Conservation (phyloP, 2,329 filamentous ascomycete genomes). For the Didymella keratinophila region DNA sequence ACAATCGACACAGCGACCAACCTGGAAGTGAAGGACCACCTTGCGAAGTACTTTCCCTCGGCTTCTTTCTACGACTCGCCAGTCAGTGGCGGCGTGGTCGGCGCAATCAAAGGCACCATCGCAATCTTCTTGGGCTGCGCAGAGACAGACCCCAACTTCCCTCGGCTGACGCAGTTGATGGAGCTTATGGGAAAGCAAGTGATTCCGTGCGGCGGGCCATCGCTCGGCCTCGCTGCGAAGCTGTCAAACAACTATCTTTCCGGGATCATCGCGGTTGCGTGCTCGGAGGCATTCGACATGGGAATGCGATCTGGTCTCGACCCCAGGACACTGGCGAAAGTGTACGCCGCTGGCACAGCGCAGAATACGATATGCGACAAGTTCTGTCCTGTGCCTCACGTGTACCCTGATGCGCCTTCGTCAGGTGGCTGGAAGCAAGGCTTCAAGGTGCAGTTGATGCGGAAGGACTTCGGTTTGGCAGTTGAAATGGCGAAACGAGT, state of each 20-base stretch:
- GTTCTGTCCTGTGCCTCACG: constrained; percentile 61
- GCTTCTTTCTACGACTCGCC: constrained; percentile 63
- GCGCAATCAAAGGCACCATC: constrained; percentile 61
- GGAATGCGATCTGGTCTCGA: constrained; percentile 66
- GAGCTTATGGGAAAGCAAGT: constrained; percentile 62
- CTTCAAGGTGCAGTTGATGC: constrained; percentile 68
- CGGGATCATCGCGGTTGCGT: constrained; percentile 66
- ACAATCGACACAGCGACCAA: constrained; percentile 64
- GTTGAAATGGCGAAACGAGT: constrained; percentile 63
- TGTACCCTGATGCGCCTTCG: constrained; percentile 58
- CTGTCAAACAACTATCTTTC: constrained; percentile 69
- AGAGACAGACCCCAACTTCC: constrained; percentile 55
- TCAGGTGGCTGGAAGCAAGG: constrained; percentile 61
- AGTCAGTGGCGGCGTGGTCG: constrained; percentile 62
- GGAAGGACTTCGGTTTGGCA: constrained; percentile 65
- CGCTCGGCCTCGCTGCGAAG: constrained; percentile 66
- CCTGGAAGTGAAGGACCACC: constrained; percentile 55
- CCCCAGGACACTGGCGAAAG: constrained; percentile 60
- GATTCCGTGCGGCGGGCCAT: constrained; percentile 64
- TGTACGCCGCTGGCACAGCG: constrained; percentile 61
- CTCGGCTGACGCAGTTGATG: constrained; percentile 56
- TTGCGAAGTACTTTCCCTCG: constrained; percentile 48
- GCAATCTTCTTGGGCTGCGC: constrained; percentile 65
- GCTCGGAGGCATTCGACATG: constrained; percentile 67
- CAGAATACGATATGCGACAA: constrained; percentile 62